Conservation (phyloP, 345 rosid species). For the Acer campestre region DNA sequence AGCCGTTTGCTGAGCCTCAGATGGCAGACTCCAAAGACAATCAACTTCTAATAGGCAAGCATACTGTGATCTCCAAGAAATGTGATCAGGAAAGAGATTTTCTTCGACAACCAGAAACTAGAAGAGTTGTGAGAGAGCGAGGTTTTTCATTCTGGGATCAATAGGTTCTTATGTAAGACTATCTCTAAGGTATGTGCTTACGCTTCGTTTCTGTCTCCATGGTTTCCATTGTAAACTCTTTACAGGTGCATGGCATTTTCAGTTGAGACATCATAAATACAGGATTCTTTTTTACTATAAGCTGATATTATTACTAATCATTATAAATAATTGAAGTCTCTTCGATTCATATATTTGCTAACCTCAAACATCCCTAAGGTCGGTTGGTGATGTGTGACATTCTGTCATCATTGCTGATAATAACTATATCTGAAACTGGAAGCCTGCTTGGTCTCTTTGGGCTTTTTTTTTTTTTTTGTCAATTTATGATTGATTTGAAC, state of each 20-base stretch:
- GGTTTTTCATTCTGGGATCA: conserved; percentile 71
- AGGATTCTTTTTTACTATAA: conserved; percentile 10
- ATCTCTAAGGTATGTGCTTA: conserved; percentile 1
- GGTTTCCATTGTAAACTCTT: conserved; percentile 8
- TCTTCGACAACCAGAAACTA: conserved; percentile 61
- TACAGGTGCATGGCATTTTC: conserved; percentile 22
- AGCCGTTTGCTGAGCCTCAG: conserved; percentile 46
- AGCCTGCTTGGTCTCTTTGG: not conserved
- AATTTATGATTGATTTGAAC: not conserved
- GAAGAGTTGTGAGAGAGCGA: conserved; percentile 63
- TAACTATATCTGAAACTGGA: not conserved
- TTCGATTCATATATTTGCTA: not conserved
- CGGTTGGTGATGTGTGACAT: not conserved
- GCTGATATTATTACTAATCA: not conserved
- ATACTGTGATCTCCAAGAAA: conserved; percentile 31
- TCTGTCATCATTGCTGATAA: not conserved
- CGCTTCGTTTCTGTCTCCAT: conserved; percentile 20
- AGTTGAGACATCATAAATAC: conserved; percentile 3
- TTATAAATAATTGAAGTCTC: conserved; percentile 1
- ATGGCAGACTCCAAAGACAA: conserved; percentile 26
- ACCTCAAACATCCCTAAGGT: conserved; percentile 9
- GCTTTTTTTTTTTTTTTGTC: not conserved
- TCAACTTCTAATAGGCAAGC: conserved; percentile 28
- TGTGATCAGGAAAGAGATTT: conserved; percentile 40
- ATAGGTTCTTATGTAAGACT: conserved; percentile 31